These are phyloP conservation scores for Phlyctochytrium planicorne DNA, from an alignment of 192 early-diverging fungal genomes.

Conservation along the genomic window DNA sequence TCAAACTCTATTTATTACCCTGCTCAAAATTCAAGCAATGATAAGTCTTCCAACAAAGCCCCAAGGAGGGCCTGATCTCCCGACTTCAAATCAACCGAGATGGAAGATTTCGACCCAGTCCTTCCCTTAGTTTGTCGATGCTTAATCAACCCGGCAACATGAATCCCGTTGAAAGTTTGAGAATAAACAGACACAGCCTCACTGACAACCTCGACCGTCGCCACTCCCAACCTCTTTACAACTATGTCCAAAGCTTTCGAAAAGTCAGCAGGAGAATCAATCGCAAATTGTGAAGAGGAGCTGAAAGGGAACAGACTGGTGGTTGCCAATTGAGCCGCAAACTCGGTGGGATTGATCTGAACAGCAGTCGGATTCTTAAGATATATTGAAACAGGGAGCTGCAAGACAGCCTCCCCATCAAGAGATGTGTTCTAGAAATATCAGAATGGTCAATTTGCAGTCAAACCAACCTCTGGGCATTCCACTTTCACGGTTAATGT, in stretches of 20 bases:
- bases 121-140: not conserved
- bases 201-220: constrained; percentile 21
- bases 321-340: constrained; percentile 21
- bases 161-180: constrained; percentile 10
- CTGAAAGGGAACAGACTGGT: constrained; percentile 19
- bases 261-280: constrained; percentile 3
- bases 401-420: constrained; percentile 2
- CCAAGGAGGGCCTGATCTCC: not conserved
- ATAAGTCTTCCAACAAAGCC: not conserved
- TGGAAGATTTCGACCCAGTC: not conserved
- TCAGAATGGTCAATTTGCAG: not conserved
- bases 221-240: constrained; percentile 9
- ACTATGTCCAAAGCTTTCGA: not conserved
- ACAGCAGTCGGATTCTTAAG: not conserved
- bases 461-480: too few relatives aligned
- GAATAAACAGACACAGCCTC: constrained; percentile 31
- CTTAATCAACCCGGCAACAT: constrained; percentile 38
- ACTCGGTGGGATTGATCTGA: constrained; percentile 11
- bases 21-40: too few relatives aligned
- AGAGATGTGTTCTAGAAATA: constrained; percentile 2
- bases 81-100: not conserved
- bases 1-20: too few relatives aligned
- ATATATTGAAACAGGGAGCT: constrained; percentile 10
- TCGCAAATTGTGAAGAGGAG: constrained; percentile 25
- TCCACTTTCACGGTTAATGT: not conserved